Percentiles rank a stretch among this genome's conserved stretches.
These are phyloP conservation scores for Dichomitus squalens DNA, from an alignment of 1,284 basidiomycete species.

Conservation along the genomic window DNA sequence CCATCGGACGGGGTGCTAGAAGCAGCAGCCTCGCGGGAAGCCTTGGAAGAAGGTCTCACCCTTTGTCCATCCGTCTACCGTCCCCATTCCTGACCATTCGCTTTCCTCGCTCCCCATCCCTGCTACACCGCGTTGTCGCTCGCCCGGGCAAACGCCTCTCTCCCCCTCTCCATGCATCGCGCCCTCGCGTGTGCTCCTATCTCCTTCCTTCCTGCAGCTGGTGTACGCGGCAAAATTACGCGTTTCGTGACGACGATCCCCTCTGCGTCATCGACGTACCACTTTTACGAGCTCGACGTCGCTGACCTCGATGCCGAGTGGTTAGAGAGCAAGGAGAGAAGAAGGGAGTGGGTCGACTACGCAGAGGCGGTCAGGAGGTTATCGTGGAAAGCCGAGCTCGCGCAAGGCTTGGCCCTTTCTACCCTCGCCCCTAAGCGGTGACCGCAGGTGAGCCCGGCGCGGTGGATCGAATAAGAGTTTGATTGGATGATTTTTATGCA, in stretches of 20 bases:
- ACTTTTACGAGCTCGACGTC: conserved; percentile 86
- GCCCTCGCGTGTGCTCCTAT: neutral
- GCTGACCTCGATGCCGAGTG: conserved; percentile 71
- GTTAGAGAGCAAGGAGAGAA: conserved; percentile 75
- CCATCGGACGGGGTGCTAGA: conserved; percentile 75
- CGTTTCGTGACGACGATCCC: conserved; percentile 78
- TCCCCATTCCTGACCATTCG: conserved; percentile 55
- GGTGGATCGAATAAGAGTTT: too few relatives aligned
- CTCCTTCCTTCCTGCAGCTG: conserved; percentile 50
- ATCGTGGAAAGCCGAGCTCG: conserved; percentile 79
- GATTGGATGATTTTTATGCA: neutral
- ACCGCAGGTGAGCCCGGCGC: conserved; percentile 16
- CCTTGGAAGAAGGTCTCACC: conserved; percentile 90
- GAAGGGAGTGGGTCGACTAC: conserved; percentile 84
- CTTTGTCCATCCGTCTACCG: conserved; percentile 71
- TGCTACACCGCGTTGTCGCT: conserved; percentile 14
- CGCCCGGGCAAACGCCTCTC: conserved; percentile 6
- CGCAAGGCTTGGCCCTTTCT: conserved; percentile 68
- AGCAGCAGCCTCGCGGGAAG: conserved; percentile 84
- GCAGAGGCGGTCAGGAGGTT: conserved; percentile 72
- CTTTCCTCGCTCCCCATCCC: conserved; percentile 28
- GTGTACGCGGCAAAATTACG: conserved; percentile 78
- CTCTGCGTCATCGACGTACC: conserved; percentile 75
- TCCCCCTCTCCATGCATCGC: neutral
- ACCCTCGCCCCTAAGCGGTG: conserved; percentile 56